Conservation (phyloP, 2,329 filamentous ascomycete genomes). For the Fusarium sacchari region DNA sequence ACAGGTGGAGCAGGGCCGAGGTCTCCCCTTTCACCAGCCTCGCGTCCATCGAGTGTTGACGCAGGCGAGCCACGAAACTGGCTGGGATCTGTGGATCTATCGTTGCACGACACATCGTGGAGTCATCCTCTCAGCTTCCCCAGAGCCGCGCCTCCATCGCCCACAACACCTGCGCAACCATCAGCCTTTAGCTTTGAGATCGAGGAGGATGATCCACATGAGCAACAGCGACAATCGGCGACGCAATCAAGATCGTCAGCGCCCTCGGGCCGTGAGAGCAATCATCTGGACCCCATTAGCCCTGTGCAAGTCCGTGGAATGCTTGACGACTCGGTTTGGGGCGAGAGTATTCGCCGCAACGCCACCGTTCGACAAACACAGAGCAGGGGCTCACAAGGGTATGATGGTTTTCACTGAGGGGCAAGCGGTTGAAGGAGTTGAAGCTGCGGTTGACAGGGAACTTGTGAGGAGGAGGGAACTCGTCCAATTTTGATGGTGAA, state of each 20-base stretch:
- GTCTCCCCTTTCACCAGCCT: slow-evolving; percentile 35
- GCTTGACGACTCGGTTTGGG: slow-evolving; percentile 90
- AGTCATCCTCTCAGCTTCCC: slow-evolving; percentile 66
- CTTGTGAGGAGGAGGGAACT: background rate
- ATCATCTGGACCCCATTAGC: slow-evolving; percentile 25
- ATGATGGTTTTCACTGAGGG: slow-evolving; percentile 43
- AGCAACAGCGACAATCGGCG: slow-evolving; percentile 30
- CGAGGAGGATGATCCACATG: slow-evolving; percentile 54
- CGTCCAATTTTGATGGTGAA: slow-evolving; percentile 13
- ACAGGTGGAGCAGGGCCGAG: slow-evolving; percentile 28
- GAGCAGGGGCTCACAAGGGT: slow-evolving; percentile 49
- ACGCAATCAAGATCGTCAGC: slow-evolving; percentile 56
- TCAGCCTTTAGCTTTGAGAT: slow-evolving; percentile 69
- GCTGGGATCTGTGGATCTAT: slow-evolving; percentile 57
- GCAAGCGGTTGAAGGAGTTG: slow-evolving; percentile 29
- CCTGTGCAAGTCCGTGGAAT: slow-evolving; percentile 84
- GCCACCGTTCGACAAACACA: slow-evolving; percentile 71
- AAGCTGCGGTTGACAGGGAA: background rate
- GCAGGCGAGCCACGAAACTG: slow-evolving; percentile 54
- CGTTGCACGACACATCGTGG: slow-evolving; percentile 45
- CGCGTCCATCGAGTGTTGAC: slow-evolving; percentile 40
- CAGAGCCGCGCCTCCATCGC: slow-evolving; percentile 55
- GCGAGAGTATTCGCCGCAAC: slow-evolving; percentile 89
- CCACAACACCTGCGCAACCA: slow-evolving; percentile 58
- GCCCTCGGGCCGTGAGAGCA: slow-evolving; percentile 69